Conservation (phyloP, 495 filamentous ascomycete genomes). For the Bathelium albidoporum region DNA sequence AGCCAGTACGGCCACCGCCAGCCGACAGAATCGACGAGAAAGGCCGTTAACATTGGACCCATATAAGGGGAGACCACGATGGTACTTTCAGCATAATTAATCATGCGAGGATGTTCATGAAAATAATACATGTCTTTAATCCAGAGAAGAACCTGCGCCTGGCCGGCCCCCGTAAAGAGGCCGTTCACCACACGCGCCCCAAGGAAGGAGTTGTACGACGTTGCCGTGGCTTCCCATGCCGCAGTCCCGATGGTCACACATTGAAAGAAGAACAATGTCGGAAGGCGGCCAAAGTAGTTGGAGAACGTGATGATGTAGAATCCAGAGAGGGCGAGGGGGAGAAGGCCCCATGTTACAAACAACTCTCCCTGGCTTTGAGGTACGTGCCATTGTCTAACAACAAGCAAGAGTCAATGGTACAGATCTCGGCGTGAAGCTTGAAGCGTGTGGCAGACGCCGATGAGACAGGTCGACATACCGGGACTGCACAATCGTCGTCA, state of each 20-base stretch:
- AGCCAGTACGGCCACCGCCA: constrained; percentile 5
- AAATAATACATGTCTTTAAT: constrained; percentile 9
- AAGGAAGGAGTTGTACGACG: background rate
- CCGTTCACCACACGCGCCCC: background rate
- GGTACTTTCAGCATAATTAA: background rate
- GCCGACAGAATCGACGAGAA: background rate
- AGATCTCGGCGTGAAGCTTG: background rate
- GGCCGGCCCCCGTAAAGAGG: background rate
- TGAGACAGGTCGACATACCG: background rate
- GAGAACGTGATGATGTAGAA: constrained; percentile 9
- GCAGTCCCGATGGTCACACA: background rate
- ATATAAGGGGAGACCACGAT: constrained; percentile 7
- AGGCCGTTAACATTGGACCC: background rate
- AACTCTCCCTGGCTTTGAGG: constrained; percentile 1
- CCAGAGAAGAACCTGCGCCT: background rate
- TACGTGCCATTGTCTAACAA: constrained; percentile 11
- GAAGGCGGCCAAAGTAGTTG: constrained; percentile 15
- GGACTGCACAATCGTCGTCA: constrained; percentile 11
- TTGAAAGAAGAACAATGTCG: constrained; percentile 9
- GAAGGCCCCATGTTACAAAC: constrained; percentile 11
- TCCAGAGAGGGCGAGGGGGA: constrained; percentile 10
- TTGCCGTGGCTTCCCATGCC: background rate
- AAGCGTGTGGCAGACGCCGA: background rate
- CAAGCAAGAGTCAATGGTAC: background rate
- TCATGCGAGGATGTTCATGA: constrained; percentile 8